phyloP scores from a whole-genome alignment of 2,329 filamentous ascomycete genomes.

The Arthrobotrys sinensis region DNA sequence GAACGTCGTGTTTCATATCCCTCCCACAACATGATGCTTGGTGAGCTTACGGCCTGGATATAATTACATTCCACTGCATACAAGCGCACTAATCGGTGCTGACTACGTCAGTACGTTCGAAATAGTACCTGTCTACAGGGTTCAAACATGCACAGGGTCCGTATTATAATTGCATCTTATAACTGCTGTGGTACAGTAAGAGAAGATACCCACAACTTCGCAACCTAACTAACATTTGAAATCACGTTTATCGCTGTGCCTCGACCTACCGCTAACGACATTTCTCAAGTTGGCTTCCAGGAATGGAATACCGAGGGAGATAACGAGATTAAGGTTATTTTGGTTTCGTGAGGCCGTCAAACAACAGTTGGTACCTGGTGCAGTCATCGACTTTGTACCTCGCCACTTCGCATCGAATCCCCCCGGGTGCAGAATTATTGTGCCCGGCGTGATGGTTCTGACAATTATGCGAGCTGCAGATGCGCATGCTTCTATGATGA shows the following conservation, averaged over 20 bases:
- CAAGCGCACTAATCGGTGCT: conserved; percentile 51
- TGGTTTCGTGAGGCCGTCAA: conserved; percentile 26
- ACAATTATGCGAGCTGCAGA: neutral
- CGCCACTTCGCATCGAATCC: neutral
- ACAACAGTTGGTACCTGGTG: conserved; percentile 43
- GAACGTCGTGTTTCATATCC: conserved; percentile 48
- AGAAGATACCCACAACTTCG: neutral
- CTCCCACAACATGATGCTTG: conserved; percentile 41
- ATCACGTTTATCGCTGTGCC: conserved; percentile 24
- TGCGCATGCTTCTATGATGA: conserved; percentile 20
- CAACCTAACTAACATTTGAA: conserved; percentile 23
- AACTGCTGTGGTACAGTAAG: conserved; percentile 50
- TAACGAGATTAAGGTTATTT: conserved; percentile 27
- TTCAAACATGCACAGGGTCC: conserved; percentile 36
- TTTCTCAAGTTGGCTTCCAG: conserved; percentile 55
- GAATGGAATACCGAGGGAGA: conserved; percentile 55
- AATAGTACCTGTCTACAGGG: conserved; percentile 22
- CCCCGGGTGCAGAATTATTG: conserved; percentile 17
- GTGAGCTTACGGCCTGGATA: conserved; percentile 52
- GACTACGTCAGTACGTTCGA: conserved; percentile 45
- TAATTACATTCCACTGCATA: conserved; percentile 48
- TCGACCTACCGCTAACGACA: conserved; percentile 10
- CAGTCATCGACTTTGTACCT: conserved; percentile 30
- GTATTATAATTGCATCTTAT: conserved; percentile 16
- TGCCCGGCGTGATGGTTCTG: neutral